A percentile compares a stretch with the other conserved stretches of the same genome.
Evolutionary conservation across 163 green algal species (phyloP).

Genomic region (Scenedesmus sp.): DNA sequence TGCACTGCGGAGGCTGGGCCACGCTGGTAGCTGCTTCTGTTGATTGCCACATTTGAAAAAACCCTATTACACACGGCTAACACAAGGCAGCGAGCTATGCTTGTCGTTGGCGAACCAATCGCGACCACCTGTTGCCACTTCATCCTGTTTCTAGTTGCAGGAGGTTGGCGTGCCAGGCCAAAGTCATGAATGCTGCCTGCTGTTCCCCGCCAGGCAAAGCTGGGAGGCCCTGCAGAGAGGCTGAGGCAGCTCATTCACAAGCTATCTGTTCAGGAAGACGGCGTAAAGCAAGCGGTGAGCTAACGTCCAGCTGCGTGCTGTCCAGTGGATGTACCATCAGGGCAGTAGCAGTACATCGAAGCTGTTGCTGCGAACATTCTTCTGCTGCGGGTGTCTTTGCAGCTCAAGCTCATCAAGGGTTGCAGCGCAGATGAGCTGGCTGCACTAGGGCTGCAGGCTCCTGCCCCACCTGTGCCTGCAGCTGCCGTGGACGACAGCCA

Average conservation of each 20-base stretch:
- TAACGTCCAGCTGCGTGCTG: not conserved
- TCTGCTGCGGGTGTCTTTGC: not conserved
- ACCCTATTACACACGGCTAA: not conserved
- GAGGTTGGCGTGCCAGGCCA: not conserved
- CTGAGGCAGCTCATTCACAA: not conserved
- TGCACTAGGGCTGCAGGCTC: conserved; percentile 6
- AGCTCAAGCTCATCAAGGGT: conserved; percentile 46
- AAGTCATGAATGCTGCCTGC: conserved; percentile 15
- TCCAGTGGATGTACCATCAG: not conserved
- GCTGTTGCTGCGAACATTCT: not conserved
- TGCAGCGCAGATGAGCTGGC: conserved; percentile 43
- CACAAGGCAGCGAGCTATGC: not conserved
- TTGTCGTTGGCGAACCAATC: not conserved
- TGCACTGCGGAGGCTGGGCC: not conserved
- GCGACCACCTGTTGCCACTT: no score
- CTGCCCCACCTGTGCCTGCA: not conserved
- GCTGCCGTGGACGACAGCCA: not conserved
- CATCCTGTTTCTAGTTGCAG: not conserved
- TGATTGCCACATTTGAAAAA: not conserved
- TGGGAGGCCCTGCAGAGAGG: not conserved
- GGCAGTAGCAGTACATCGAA: conserved; percentile 6
- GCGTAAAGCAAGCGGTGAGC: not conserved
- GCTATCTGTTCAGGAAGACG: not conserved
- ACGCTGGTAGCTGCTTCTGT: not conserved
- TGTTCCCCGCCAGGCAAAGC: conserved; percentile 1